Percentiles rank a stretch among this genome's conserved stretches.
Conservation (phyloP, 441 rosid species). For the Populus hybrid region DNA sequence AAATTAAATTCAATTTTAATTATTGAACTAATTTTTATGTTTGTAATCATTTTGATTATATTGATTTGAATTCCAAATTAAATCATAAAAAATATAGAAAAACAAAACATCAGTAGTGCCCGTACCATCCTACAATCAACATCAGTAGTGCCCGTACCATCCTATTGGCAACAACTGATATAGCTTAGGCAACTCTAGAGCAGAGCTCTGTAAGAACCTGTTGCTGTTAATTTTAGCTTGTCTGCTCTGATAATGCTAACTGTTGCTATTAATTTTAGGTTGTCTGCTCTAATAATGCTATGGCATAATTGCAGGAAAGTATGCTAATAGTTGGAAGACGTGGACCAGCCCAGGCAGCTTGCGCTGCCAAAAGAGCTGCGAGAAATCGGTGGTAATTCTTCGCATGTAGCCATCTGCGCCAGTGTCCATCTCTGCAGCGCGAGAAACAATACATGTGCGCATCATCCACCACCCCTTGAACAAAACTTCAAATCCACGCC, state of each 20-base stretch:
- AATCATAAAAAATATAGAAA: no score
- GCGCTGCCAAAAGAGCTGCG: conserved; percentile 95
- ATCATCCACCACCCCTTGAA: no score
- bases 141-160: no score
- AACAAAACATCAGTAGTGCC: conserved; percentile 30
- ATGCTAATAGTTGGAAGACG: conserved; percentile 84
- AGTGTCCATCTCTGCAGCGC: conserved; percentile 33
- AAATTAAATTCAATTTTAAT: no score
- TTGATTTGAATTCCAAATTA: no score
- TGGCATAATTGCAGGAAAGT: conserved; percentile 59
- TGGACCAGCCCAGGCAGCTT: conserved; percentile 95
- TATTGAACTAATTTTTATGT: no score
- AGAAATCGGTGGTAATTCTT: conserved; percentile 71
- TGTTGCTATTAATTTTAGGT: no score
- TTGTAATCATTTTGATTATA: no score
- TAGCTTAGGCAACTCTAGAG: conserved; percentile 69
- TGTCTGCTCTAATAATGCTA: conserved; percentile 9
- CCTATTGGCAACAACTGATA: conserved; percentile 71
- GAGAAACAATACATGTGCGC: no score
- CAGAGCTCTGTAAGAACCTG: conserved; percentile 62
- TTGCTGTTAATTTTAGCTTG: conserved; percentile 10
- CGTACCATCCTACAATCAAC: conserved; percentile 78
- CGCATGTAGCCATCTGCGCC: neutral
- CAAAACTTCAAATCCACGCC: no score
- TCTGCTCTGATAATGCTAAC: no score